Conservation (phyloP, 768 basidiomycete genomes). For the Kwoniella botswanensis region DNA sequence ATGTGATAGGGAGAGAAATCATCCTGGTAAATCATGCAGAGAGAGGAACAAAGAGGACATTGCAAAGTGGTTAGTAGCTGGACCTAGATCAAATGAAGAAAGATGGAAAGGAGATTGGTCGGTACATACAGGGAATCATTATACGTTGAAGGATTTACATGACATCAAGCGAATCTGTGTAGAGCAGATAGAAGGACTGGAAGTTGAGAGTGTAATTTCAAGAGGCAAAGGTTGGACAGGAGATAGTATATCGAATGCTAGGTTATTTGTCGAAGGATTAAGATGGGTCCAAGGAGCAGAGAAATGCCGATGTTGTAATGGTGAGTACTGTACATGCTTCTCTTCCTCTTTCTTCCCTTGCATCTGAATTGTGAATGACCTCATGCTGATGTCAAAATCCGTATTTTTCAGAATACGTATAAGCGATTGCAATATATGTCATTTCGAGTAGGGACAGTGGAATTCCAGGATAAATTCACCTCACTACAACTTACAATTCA, state of each 20-base stretch:
- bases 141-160: background rate
- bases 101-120: background rate
- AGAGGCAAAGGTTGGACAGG: background rate
- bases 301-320: background rate
- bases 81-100: conserved; percentile 1
- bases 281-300: background rate
- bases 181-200: background rate
- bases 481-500: too few relatives aligned
- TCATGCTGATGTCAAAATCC: too few relatives aligned
- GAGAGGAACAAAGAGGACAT: background rate
- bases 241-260: background rate
- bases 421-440: too few relatives aligned
- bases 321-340: background rate
- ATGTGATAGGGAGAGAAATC: background rate
- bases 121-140: background rate
- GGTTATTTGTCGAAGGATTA: background rate
- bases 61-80: background rate
- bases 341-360: too few relatives aligned
- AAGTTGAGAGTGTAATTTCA: background rate
- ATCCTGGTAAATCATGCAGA: background rate
- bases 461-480: too few relatives aligned
- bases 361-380: too few relatives aligned
- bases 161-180: background rate
- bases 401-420: too few relatives aligned
- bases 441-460: too few relatives aligned